These are phyloP conservation scores for Aphanomyces euteiches DNA, from an alignment of 352 stramenopile genomes.

Conservation along the genomic window DNA sequence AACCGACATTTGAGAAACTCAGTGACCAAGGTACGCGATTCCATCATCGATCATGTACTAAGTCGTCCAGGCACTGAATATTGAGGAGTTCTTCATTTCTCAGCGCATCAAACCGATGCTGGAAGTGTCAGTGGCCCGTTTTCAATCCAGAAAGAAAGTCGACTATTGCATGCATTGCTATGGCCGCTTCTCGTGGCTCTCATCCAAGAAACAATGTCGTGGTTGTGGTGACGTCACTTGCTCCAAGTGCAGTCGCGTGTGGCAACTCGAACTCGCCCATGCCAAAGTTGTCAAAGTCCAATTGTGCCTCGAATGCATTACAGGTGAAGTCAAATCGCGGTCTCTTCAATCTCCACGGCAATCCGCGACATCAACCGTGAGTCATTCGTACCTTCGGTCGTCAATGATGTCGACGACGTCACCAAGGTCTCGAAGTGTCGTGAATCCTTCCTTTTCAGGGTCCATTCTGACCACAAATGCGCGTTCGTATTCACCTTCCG, in stretches of 20 bases:
- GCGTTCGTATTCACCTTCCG: not conserved
- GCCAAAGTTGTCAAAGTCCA: not conserved
- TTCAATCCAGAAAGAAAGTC: slow-evolving; percentile 10
- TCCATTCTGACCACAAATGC: not conserved
- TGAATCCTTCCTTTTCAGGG: not conserved
- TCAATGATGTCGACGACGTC: not conserved
- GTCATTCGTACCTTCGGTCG: not conserved
- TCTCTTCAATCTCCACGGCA: not conserved
- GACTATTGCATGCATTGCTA: slow-evolving; percentile 27
- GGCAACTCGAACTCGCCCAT: not conserved
- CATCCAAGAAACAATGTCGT: slow-evolving; percentile 15
- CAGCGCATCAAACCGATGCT: slow-evolving; percentile 16
- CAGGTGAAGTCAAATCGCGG: not conserved
- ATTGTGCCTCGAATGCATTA: not conserved
- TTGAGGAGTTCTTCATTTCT: slow-evolving; percentile 22
- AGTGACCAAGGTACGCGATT: not conserved
- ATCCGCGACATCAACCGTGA: not conserved
- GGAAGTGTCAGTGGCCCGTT: not conserved
- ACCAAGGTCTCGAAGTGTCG: not conserved
- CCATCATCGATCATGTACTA: too few species aligned
- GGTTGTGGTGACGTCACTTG: slow-evolving; percentile 20
- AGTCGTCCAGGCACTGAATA: slow-evolving; percentile 5
- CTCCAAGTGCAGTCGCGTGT: not conserved
- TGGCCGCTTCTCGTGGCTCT: slow-evolving; percentile 6
- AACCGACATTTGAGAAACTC: not conserved